Conservation (phyloP, 1,284 basidiomycete species). For the Amylostereum areolatum region DNA sequence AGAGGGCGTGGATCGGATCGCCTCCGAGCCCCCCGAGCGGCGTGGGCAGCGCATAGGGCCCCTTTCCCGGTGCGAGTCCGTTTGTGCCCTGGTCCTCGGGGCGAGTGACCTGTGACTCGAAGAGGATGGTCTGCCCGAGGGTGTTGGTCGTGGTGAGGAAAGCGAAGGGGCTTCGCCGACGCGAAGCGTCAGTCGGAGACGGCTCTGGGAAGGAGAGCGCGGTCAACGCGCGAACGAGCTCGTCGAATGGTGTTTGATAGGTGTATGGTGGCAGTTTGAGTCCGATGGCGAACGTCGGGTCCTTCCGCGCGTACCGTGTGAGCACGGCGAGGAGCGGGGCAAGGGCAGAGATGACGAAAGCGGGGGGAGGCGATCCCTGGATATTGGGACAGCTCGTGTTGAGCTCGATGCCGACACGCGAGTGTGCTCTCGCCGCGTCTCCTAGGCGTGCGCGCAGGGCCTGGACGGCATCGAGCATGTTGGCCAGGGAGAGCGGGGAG, state of each 20-base stretch:
- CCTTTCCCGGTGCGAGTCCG: background rate
- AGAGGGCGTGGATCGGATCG: slow-evolving; percentile 64
- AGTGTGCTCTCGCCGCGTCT: slow-evolving; percentile 19
- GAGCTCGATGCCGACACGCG: slow-evolving; percentile 62
- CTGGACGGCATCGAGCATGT: slow-evolving; percentile 56
- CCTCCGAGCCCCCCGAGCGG: slow-evolving; percentile 69
- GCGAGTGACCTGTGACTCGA: slow-evolving; percentile 37
- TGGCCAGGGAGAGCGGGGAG: slow-evolving; percentile 37
- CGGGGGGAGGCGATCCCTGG: slow-evolving; percentile 51
- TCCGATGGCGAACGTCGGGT: slow-evolving; percentile 44
- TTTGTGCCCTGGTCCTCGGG: background rate
- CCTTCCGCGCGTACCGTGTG: slow-evolving; percentile 21
- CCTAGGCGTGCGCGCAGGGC: slow-evolving; percentile 41
- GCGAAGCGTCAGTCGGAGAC: slow-evolving; percentile 12
- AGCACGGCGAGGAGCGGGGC: slow-evolving; percentile 48
- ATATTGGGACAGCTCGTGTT: slow-evolving; percentile 83
- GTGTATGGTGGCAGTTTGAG: slow-evolving; percentile 80
- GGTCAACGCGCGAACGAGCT: slow-evolving; percentile 40
- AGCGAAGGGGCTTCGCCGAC: slow-evolving; percentile 37
- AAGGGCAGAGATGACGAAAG: slow-evolving; percentile 47
- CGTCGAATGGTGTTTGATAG: slow-evolving; percentile 53
- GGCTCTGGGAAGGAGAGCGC: slow-evolving; percentile 21
- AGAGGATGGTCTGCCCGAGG: slow-evolving; percentile 16
- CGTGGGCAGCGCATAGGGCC: slow-evolving; percentile 51
- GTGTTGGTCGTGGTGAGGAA: slow-evolving; percentile 34